phyloP scores from a whole-genome alignment of 192 early-diverging fungal species.

The Gonapodya prolifera region DNA sequence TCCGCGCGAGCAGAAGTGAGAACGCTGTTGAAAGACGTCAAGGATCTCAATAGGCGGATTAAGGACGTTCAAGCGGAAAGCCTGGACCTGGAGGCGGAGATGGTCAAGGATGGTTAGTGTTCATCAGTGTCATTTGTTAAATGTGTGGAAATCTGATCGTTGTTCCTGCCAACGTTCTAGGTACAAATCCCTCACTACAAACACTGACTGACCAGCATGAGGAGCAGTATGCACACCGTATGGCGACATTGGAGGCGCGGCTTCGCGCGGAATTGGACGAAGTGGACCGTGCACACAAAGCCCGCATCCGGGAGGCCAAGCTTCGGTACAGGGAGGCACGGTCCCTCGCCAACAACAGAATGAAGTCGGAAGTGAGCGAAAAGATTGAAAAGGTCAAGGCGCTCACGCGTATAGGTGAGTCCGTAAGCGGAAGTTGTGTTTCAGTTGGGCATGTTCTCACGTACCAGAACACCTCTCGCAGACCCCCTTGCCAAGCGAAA shows the following conservation, averaged over 20 bases:
- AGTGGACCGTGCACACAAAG: not conserved
- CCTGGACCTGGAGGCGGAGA: not conserved
- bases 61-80: not conserved
- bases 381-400: not conserved
- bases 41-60: not conserved
- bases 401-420: not conserved
- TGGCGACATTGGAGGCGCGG: not conserved
- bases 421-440: too few species aligned
- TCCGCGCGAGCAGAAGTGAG: not conserved
- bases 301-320: not conserved
- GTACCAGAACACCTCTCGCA: too few species aligned
- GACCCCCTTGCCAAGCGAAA: too few species aligned
- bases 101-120: not conserved
- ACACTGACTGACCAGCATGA: too few species aligned
- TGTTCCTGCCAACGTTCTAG: too few species aligned
- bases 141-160: too few species aligned
- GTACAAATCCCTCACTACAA: too few species aligned
- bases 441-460: too few species aligned
- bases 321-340: not conserved
- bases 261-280: not conserved
- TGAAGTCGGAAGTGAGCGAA: not conserved
- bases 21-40: not conserved
- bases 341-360: not conserved
- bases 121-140: too few species aligned
- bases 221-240: not conserved